Percentiles rank a stretch among this genome's conserved stretches.
Evolutionary conservation across 2,329 filamentous ascomycete genomes (phyloP).

Genomic region (Cadophora luteo-olivacea): DNA sequence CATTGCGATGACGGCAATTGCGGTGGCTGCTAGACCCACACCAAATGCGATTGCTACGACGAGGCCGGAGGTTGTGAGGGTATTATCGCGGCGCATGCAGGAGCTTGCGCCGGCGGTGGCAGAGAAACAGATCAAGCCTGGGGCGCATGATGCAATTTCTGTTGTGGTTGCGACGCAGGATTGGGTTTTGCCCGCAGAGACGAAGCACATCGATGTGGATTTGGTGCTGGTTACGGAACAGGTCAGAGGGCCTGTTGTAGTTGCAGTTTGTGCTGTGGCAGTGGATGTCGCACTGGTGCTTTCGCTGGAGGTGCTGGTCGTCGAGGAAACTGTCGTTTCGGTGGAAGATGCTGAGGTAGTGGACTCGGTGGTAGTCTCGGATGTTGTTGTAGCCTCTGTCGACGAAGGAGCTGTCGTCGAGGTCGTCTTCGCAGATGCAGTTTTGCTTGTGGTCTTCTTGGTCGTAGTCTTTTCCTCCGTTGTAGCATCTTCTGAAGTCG

Average conservation of each 20-base stretch:
- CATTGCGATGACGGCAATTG: conserved; percentile 27
- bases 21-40: conserved; percentile 27
- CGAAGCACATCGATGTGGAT: conserved; percentile 27
- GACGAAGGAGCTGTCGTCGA: conserved; percentile 6
- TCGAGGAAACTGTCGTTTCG: conserved; percentile 15
- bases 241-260: conserved; percentile 16
- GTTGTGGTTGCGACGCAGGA: conserved; percentile 31
- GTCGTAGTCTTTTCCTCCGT: conserved; percentile 14
- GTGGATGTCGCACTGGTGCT: conserved; percentile 11
- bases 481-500: conserved; percentile 18
- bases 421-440: conserved; percentile 22
- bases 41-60: conserved; percentile 37
- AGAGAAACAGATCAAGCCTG: conserved; percentile 35
- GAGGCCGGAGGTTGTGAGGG: conserved; percentile 35
- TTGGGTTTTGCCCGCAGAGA: conserved; percentile 17
- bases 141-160: conserved; percentile 30
- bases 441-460: conserved; percentile 19
- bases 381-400: conserved; percentile 22
- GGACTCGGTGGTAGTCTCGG: conserved; percentile 12
- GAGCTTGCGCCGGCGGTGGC: conserved; percentile 18
- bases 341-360: conserved; percentile 18
- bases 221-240: conserved; percentile 32
- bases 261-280: conserved; percentile 19
- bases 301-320: conserved; percentile 14
- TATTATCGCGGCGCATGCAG: conserved; percentile 37